phyloP scores from a whole-genome alignment of 139 green algal species.

The Volvox africanus region DNA sequence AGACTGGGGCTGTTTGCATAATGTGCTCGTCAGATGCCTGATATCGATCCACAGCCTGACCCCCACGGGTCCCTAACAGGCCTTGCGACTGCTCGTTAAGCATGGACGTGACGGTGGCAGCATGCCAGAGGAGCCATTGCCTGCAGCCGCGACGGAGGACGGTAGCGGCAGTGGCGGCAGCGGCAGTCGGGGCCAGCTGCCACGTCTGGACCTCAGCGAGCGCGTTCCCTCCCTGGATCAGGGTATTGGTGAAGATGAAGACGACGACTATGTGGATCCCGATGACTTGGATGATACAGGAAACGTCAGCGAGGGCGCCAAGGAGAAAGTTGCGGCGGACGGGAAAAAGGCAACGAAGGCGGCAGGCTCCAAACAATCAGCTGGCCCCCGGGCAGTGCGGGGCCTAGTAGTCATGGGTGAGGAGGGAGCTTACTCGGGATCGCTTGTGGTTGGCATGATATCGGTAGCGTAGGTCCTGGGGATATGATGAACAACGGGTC shows the following conservation, averaged over 20 bases:
- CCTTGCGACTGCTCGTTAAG: slow-evolving; percentile 28
- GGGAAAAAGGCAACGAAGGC: neutral
- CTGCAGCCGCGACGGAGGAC: neutral
- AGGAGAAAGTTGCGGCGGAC: neutral
- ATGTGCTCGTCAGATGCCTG: too few species aligned
- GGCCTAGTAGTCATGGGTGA: slow-evolving; percentile 21
- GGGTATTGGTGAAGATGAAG: neutral
- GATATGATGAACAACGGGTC: too few species aligned
- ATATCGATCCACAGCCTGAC: neutral
- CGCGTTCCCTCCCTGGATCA: too few species aligned
- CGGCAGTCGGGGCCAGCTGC: slow-evolving; percentile 20
- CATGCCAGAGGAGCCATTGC: neutral
- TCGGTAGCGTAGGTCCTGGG: too few species aligned
- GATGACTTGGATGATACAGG: slow-evolving; percentile 35
- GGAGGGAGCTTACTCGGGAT: neutral
- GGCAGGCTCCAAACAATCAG: neutral
- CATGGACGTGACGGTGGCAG: slow-evolving; percentile 31
- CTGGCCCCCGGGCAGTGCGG: neutral
- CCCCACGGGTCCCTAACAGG: neutral
- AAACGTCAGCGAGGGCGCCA: neutral
- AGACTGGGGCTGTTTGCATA: too few species aligned
- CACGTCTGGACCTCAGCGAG: neutral
- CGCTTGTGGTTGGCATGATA: neutral
- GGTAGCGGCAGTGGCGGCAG: neutral
- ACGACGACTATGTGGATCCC: slow-evolving; percentile 45